Percentiles rank a stretch among this genome's conserved stretches.
phyloP scores from a whole-genome alignment of 306 rosid genomes.

The Prunus fruticosa region DNA sequence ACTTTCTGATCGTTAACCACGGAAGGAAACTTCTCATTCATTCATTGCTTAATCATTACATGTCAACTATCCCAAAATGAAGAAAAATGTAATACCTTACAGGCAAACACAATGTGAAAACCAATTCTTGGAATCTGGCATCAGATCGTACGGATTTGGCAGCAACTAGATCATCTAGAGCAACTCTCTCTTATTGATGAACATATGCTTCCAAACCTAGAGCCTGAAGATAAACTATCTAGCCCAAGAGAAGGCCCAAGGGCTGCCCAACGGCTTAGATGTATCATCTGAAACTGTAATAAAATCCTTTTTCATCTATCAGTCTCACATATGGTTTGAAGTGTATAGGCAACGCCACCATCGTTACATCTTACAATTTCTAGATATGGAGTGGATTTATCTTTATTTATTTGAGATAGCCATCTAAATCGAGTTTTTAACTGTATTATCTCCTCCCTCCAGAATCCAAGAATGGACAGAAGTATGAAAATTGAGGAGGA shows the following conservation, averaged over 20 bases:
- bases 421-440: neutral
- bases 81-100: neutral
- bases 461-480: neutral
- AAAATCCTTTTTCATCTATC: neutral
- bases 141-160: neutral
- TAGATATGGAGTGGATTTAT: neutral
- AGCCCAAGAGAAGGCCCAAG: neutral
- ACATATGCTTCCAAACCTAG: neutral
- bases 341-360: neutral
- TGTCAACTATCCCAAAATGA: neutral
- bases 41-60: neutral
- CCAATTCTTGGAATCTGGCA: neutral
- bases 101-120: neutral
- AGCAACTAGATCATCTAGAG: neutral
- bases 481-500: neutral
- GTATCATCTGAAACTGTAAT: neutral
- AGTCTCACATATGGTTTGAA: neutral
- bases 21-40: neutral
- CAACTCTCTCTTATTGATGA: neutral
- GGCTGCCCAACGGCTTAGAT: neutral
- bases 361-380: neutral
- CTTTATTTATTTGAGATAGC: neutral
- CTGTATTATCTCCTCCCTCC: constrained; percentile 1
- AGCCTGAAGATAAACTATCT: neutral
- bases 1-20: neutral